Evolutionary conservation across 1,284 basidiomycete species (phyloP).

Genomic region (Sanghuangporus weigelae): DNA sequence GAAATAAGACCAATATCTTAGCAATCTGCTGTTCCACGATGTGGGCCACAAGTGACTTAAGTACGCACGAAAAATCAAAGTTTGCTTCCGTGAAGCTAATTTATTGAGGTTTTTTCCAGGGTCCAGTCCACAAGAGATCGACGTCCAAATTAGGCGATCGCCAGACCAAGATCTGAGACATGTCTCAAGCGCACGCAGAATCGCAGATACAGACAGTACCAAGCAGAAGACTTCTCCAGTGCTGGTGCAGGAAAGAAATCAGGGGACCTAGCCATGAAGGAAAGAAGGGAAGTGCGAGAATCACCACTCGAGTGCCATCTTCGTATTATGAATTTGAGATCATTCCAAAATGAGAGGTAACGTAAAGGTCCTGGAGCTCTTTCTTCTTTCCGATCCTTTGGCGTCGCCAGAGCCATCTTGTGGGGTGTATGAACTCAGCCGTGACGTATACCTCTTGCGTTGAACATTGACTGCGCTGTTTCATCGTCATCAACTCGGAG

Average conservation of each 20-base stretch:
- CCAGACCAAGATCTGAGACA: neutral
- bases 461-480: neutral
- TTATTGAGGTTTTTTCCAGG: neutral
- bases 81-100: slow-evolving; percentile 8
- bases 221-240: neutral
- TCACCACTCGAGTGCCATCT: neutral
- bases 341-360: neutral
- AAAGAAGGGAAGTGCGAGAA: neutral
- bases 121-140: slow-evolving; percentile 1
- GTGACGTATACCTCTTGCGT: neutral
- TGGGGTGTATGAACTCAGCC: neutral
- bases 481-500: neutral
- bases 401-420: neutral
- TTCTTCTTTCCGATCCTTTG: neutral
- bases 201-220: neutral
- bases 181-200: too few species aligned
- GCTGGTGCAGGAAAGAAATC: neutral
- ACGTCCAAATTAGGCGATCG: neutral
- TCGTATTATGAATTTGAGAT: neutral
- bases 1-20: neutral
- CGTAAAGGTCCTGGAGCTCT: neutral
- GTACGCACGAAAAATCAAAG: neutral
- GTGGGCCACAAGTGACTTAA: neutral
- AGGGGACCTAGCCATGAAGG: neutral
- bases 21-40: neutral